phyloP scores from a whole-genome alignment of 2,329 filamentous ascomycete genomes.

The Botryotinia globosa region DNA sequence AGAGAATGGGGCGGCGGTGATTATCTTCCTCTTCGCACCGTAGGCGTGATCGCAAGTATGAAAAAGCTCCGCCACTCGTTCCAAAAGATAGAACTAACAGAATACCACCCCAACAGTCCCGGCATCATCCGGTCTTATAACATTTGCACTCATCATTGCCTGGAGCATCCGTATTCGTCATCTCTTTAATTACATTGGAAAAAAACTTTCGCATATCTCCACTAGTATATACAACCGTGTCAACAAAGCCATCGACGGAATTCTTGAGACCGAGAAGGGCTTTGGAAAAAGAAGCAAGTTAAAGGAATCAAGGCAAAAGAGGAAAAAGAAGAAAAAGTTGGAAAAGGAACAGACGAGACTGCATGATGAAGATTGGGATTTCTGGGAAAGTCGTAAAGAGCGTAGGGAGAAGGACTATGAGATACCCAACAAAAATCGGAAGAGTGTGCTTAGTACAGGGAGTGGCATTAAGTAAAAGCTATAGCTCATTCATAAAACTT shows the following conservation, averaged over 20 bases:
- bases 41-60: neutral
- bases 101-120: neutral
- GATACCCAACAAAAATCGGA: neutral
- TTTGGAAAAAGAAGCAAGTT: neutral
- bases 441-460: neutral
- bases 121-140: neutral
- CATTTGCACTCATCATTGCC: neutral
- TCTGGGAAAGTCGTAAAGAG: neutral
- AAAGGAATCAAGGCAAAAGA: neutral
- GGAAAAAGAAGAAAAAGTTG: neutral
- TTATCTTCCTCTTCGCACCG: neutral
- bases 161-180: neutral
- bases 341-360: neutral
- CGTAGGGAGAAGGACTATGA: neutral
- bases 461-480: neutral
- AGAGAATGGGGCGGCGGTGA: slow-evolving; percentile 3
- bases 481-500: accelerated
- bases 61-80: neutral
- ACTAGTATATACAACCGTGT: neutral
- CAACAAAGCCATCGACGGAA: neutral
- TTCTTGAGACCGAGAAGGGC: neutral
- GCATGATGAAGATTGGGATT: neutral
- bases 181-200: neutral
- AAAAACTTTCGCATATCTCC: neutral
- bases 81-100: neutral